Percentiles rank a stretch among this genome's conserved stretches.
Evolutionary conservation across 2,329 filamentous ascomycete genomes (phyloP).

Genomic region (Sporothrix schenckii): DNA sequence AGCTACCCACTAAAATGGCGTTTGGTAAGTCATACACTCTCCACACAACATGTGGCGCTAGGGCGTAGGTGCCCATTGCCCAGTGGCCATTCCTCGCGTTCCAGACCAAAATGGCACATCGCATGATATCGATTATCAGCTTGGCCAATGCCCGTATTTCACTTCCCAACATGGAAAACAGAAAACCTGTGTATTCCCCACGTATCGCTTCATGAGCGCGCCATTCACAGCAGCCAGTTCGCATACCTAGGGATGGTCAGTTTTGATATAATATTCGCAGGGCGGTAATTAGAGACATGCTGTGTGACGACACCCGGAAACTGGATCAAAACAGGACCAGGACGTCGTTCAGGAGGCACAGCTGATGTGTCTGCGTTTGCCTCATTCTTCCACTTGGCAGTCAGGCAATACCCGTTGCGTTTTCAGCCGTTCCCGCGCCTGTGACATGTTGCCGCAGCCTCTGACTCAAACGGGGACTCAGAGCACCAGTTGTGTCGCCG

Average conservation of each 20-base stretch:
- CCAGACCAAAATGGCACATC: neutral
- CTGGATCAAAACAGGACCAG: neutral
- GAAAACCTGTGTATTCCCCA: neutral
- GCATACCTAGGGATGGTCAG: no score
- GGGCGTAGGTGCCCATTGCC: no score
- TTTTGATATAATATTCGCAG: no score
- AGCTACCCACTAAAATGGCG: neutral
- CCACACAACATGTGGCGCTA: neutral
- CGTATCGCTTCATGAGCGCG: neutral
- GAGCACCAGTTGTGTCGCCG: slow-evolving; percentile 1
- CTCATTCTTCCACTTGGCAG: neutral
- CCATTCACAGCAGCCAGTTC: neutral
- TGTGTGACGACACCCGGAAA: no score
- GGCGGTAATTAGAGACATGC: neutral
- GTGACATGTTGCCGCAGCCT: neutral
- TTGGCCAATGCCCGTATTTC: neutral
- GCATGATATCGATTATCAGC: slow-evolving; percentile 11
- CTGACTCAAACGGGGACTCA: slow-evolving; percentile 12
- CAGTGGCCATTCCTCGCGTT: no score
- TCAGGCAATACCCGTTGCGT: slow-evolving; percentile 6
- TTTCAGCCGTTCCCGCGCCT: neutral
- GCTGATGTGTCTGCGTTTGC: neutral
- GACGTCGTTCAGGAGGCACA: neutral
- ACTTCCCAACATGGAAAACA: slow-evolving; percentile 8
- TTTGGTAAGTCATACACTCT: no score